A percentile compares a stretch with the other conserved stretches of the same genome.
Conservation (phyloP, 805 yeast species). For the Zygosaccharomyces lentus region DNA sequence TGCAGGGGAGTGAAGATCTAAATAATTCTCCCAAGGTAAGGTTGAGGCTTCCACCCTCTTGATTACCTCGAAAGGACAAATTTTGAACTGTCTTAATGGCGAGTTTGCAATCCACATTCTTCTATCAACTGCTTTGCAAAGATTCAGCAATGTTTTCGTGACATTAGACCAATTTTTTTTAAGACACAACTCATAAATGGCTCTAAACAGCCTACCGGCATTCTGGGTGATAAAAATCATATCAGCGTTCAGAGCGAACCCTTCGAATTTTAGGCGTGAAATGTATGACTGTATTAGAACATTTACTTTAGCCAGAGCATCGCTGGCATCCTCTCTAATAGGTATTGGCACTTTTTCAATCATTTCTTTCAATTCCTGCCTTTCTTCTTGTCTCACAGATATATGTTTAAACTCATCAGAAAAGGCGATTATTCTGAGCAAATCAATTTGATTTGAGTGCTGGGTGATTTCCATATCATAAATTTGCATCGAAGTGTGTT, state of each 20-base stretch:
- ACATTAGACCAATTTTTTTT: constrained; percentile 67
- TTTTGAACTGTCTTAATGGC: constrained; percentile 77
- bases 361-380: constrained; percentile 62
- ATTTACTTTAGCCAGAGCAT: constrained; percentile 73
- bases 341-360: constrained; percentile 82
- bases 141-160: constrained; percentile 51
- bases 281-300: constrained; percentile 81
- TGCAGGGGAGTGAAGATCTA: constrained; percentile 58
- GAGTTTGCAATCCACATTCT: constrained; percentile 82
- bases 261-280: constrained; percentile 70
- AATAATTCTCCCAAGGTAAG: constrained; percentile 75
- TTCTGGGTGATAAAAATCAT: constrained; percentile 91
- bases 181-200: constrained; percentile 73
- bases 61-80: constrained; percentile 68
- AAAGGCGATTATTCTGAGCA: constrained; percentile 69
- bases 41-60: constrained; percentile 73
- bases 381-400: constrained; percentile 85
- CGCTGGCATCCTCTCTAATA: constrained; percentile 63
- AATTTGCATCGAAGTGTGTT: constrained; percentile 63
- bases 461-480: constrained; percentile 63
- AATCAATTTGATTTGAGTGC: constrained; percentile 62
- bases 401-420: constrained; percentile 84
- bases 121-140: constrained; percentile 76
- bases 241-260: constrained; percentile 88
- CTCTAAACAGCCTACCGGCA: constrained; percentile 83